Evolutionary conservation across 495 filamentous ascomycete genomes (phyloP).

Genomic region (Annulohypoxylon bovei): DNA sequence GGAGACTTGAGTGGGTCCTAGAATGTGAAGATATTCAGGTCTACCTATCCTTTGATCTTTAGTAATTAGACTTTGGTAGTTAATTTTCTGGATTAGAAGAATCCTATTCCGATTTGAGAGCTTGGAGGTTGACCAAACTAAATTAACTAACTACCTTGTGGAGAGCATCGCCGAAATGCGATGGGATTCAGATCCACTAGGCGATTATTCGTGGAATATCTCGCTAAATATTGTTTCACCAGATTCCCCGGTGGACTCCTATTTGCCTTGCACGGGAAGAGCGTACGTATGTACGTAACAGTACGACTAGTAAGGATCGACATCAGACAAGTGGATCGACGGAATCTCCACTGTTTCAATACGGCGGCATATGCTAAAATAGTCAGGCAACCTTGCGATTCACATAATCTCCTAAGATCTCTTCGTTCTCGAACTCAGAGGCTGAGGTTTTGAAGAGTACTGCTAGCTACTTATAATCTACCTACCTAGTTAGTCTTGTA

Average conservation of each 20-base stretch:
- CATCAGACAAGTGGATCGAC: conserved; percentile 7
- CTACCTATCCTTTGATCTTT: background rate
- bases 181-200: no score
- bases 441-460: background rate
- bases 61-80: background rate
- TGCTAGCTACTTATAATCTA: background rate
- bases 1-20: background rate
- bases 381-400: background rate
- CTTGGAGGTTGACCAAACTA: background rate
- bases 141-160: background rate
- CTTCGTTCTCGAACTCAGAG: no score
- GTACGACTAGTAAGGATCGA: conserved; percentile 9
- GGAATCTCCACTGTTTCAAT: conserved; percentile 4
- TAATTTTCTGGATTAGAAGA: no score
- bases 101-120: background rate
- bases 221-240: background rate
- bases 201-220: conserved; percentile 10
- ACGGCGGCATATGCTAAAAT: background rate
- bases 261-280: background rate
- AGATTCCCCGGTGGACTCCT: conserved; percentile 2
- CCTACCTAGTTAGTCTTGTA: no score
- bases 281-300: no score
- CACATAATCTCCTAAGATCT: background rate
- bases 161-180: background rate
- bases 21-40: background rate